A percentile compares a stretch with the other conserved stretches of the same genome.
These are phyloP conservation scores for Austroboletus rostrupii DNA, from an alignment of 1,284 basidiomycete genomes.

Conservation along the genomic window DNA sequence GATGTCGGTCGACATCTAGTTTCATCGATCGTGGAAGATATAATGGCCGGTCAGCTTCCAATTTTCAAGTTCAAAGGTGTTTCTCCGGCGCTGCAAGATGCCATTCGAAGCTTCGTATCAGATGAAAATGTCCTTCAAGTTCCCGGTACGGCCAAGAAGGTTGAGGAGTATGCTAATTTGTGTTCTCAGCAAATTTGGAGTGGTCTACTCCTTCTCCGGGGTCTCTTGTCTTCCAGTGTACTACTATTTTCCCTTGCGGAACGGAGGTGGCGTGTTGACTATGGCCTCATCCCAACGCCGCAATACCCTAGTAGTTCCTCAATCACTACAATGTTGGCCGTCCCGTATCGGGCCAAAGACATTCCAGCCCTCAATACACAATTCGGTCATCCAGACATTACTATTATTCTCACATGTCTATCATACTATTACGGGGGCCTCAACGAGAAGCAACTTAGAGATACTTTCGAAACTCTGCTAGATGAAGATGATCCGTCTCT, in stretches of 20 bases:
- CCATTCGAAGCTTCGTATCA: not conserved
- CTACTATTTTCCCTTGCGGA: conserved; percentile 36
- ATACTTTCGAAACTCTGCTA: conserved; percentile 36
- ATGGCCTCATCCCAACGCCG: conserved; percentile 19
- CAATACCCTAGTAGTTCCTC: conserved; percentile 23
- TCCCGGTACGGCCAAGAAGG: not conserved
- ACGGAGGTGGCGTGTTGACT: conserved; percentile 46
- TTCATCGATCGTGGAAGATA: conserved; percentile 19
- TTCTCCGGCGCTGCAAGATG: not conserved
- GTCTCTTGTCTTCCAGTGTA: conserved; percentile 39
- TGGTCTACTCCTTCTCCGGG: conserved; percentile 38
- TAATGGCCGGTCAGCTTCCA: conserved; percentile 21
- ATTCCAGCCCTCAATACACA: too few relatives aligned
- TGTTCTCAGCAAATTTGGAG: conserved; percentile 22
- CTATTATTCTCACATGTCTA: too few relatives aligned
- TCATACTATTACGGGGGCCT: too few relatives aligned
- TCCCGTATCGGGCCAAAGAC: conserved; percentile 43
- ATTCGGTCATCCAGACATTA: too few relatives aligned
- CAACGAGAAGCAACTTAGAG: conserved; percentile 32
- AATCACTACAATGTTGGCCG: conserved; percentile 27
- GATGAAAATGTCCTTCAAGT: not conserved
- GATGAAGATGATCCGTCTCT: conserved; percentile 39
- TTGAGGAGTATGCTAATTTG: conserved; percentile 15
- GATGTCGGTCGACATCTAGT: conserved; percentile 20
- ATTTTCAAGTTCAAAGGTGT: conserved; percentile 12